Evolutionary conservation across 805 yeast genomes (phyloP).

Genomic region (Kazachstania martiniae): DNA sequence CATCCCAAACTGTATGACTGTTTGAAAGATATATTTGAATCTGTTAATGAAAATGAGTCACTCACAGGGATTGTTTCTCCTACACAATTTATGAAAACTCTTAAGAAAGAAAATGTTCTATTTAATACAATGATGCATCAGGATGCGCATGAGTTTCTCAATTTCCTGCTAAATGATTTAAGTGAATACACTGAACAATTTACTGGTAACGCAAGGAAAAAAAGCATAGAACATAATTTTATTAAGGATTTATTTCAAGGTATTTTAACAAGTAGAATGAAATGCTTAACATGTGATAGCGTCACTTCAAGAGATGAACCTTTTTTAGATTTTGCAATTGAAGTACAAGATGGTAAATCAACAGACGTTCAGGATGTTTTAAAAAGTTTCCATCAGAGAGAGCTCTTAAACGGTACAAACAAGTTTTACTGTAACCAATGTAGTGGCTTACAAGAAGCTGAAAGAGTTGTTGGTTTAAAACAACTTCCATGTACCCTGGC

Average conservation of each 20-base stretch:
- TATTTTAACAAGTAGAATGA: conserved; percentile 71
- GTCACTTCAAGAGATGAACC: conserved; percentile 73
- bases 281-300: conserved; percentile 84
- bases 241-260: conserved; percentile 77
- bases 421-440: conserved; percentile 90
- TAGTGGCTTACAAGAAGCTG: conserved; percentile 86
- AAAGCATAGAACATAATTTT: conserved; percentile 32
- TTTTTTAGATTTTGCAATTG: conserved; percentile 78
- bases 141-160: conserved; percentile 94
- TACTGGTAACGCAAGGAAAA: neutral
- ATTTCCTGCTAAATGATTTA: conserved; percentile 72
- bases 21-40: conserved; percentile 75
- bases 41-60: conserved; percentile 59
- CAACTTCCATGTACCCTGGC: conserved; percentile 69
- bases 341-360: conserved; percentile 65
- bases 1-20: conserved; percentile 52
- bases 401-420: conserved; percentile 73
- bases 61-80: conserved; percentile 83
- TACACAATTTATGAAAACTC: conserved; percentile 52
- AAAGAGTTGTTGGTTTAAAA: conserved; percentile 74
- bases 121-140: conserved; percentile 92
- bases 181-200: conserved; percentile 32
- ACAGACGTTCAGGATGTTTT: conserved; percentile 48
- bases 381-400: conserved; percentile 58
- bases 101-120: conserved; percentile 74